phyloP scores from a whole-genome alignment of 345 rosid species.

The Eucalyptus leucophloia region DNA sequence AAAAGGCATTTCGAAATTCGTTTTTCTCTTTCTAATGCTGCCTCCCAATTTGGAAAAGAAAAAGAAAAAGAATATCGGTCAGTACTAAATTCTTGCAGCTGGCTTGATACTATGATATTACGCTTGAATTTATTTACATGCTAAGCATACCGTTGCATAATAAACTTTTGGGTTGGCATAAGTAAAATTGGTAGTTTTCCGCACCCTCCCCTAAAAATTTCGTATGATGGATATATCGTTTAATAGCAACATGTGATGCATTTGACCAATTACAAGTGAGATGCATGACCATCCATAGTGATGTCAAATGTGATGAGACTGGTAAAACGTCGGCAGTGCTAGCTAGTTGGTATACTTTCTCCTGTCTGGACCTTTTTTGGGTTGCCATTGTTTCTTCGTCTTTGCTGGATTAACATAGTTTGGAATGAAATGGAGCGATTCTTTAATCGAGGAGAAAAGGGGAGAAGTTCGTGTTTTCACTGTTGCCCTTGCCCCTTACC shows the following conservation, averaged over 20 bases:
- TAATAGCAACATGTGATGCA: not conserved
- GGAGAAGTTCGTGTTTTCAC: not conserved
- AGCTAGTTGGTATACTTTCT: not conserved
- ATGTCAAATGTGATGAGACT: not conserved
- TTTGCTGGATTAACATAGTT: not conserved
- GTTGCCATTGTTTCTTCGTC: not conserved
- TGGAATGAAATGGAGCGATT: not conserved
- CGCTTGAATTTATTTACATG: not conserved
- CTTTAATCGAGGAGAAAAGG: not conserved
- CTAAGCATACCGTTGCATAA: not conserved
- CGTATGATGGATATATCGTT: not conserved
- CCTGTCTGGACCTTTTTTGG: not conserved
- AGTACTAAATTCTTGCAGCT: not conserved
- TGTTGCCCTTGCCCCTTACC: not conserved
- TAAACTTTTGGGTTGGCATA: not conserved
- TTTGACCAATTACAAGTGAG: not conserved
- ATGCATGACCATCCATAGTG: not conserved
- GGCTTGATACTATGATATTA: not conserved
- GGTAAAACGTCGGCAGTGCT: fast-evolving
- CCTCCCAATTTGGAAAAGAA: not conserved
- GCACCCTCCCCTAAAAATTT: not conserved
- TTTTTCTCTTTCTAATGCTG: not conserved
- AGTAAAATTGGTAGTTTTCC: not conserved
- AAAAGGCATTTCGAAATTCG: not conserved
- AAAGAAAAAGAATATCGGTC: not conserved